Conservation (phyloP, 2,329 filamentous ascomycete genomes). For the Neonectria faginata region DNA sequence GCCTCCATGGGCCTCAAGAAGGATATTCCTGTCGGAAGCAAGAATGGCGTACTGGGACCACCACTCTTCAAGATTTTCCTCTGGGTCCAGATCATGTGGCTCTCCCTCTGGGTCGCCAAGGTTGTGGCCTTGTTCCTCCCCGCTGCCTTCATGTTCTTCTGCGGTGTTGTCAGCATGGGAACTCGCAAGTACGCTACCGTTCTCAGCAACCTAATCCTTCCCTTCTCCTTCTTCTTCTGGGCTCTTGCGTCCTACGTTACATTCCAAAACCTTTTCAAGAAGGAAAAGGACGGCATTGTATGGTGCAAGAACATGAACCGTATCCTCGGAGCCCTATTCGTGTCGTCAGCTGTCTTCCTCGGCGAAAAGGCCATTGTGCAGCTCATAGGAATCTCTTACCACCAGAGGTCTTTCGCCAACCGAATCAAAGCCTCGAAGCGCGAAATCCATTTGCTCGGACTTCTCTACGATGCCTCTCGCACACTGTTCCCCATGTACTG, state of each 20-base stretch:
- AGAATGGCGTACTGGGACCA: slow-evolving; percentile 52
- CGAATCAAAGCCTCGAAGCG: slow-evolving; percentile 91
- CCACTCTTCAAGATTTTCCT: slow-evolving; percentile 72
- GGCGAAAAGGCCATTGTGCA: slow-evolving; percentile 84
- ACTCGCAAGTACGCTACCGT: slow-evolving; percentile 78
- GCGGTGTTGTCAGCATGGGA: slow-evolving; percentile 75
- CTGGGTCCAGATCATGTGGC: slow-evolving; percentile 77
- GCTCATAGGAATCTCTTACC: slow-evolving; percentile 86
- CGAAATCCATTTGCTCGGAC: slow-evolving; percentile 81
- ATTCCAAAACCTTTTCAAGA: slow-evolving; percentile 66
- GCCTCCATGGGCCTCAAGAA: slow-evolving; percentile 53
- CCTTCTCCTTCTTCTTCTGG: slow-evolving; percentile 77
- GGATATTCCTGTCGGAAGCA: slow-evolving; percentile 23
- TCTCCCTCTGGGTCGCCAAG: slow-evolving; percentile 75
- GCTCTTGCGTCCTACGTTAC: slow-evolving; percentile 71
- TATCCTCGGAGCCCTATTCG: slow-evolving; percentile 74
- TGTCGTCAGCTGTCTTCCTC: slow-evolving; percentile 77
- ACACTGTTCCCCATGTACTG: slow-evolving; percentile 93
- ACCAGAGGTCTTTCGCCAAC: slow-evolving; percentile 84
- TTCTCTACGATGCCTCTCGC: slow-evolving; percentile 91
- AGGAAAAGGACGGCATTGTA: slow-evolving; percentile 50
- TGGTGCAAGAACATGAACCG: slow-evolving; percentile 72
- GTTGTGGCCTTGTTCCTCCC: slow-evolving; percentile 71
- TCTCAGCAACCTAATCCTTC: slow-evolving; percentile 72
- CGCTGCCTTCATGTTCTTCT: slow-evolving; percentile 74